Evolutionary conservation across 2,329 filamentous ascomycete species (phyloP).

Genomic region (Epichloe elymi): DNA sequence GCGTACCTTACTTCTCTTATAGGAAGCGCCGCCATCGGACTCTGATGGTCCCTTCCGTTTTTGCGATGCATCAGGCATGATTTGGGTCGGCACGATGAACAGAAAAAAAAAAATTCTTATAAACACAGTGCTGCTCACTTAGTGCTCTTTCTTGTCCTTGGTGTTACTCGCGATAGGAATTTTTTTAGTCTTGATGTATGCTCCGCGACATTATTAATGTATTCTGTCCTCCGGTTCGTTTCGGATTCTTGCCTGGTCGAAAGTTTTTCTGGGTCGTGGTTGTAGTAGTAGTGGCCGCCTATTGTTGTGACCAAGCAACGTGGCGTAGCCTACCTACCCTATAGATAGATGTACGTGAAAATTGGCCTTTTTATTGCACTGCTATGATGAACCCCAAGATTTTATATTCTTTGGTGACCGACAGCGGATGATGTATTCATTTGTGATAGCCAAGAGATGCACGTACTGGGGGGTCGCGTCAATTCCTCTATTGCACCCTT

Average conservation of each 20-base stretch:
- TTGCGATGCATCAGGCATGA: constrained; percentile 19
- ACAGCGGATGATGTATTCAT: too few species aligned
- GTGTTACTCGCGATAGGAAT: too few species aligned
- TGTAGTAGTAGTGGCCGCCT: too few species aligned
- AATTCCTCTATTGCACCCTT: too few species aligned
- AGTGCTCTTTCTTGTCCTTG: too few species aligned
- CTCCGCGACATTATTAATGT: not conserved
- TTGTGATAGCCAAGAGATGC: too few species aligned
- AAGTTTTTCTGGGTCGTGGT: not conserved
- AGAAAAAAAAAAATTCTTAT: not conserved
- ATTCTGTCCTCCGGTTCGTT: not conserved
- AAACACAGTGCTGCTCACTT: not conserved
- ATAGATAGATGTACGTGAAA: not conserved
- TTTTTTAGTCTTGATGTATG: too few species aligned
- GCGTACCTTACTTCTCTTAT: constrained; percentile 30
- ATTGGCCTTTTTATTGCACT: too few species aligned
- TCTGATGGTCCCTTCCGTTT: constrained; percentile 24
- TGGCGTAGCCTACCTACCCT: not conserved
- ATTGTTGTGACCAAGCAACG: not conserved
- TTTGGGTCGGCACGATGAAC: not conserved
- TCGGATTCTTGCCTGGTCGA: not conserved
- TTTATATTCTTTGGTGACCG: too few species aligned
- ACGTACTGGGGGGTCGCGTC: too few species aligned
- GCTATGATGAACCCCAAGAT: too few species aligned
- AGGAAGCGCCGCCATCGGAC: constrained; percentile 12